Evolutionary conservation across 2,329 filamentous ascomycete genomes (phyloP), one percentile per base, ranked within the genome.

Genomic region (Acrodontium crateriforme): DNA sequence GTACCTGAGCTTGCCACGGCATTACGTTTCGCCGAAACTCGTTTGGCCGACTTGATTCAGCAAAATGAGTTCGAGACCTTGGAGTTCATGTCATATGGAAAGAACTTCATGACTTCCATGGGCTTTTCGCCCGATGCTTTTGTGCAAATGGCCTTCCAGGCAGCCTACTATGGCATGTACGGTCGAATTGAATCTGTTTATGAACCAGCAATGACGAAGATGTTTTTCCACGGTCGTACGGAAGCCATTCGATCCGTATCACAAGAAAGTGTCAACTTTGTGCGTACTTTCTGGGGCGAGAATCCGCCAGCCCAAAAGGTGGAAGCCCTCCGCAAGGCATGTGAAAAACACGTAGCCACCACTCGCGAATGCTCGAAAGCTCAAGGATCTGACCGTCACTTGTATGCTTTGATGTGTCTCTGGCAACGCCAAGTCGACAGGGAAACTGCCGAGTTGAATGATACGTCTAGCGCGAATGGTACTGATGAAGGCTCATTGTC

Each of bases 101-200:
- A 94, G 64, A 93, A 89, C 55, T 94, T 94, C 50, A 94, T 98
- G 56, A 95, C 84, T 0, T 83, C 79, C 0, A 91, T 91, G 76
- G 87, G 87, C 6, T 91, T 95, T 56, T 95, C 87, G 0, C 87
- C 89, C 0, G 89, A 95, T 52, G 89, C 89, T 0, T 98, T 93
- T 50, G 81, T 98, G 12, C 89, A 98, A 55, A 95, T 98, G 87
- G 89, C 89, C 0, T 94, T 94, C 60, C 89, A 98, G 54, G 87
- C 87, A 4, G 87, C 89, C 1, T 95, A 98, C 61, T 98, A 94
- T 47, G 89, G 89, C 2, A 67, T 98, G 6, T 98, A 95, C 45
- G 89, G 89, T 3, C 74, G 83, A 4, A 73, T 93, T 1, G 89
- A 95, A 54, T 92, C 83, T 50, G 89, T 85, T 0, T 98, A 98